These are phyloP conservation scores for Houttuynia cordata DNA, from an alignment of 164 flowering plant species.

Conservation along the genomic window DNA sequence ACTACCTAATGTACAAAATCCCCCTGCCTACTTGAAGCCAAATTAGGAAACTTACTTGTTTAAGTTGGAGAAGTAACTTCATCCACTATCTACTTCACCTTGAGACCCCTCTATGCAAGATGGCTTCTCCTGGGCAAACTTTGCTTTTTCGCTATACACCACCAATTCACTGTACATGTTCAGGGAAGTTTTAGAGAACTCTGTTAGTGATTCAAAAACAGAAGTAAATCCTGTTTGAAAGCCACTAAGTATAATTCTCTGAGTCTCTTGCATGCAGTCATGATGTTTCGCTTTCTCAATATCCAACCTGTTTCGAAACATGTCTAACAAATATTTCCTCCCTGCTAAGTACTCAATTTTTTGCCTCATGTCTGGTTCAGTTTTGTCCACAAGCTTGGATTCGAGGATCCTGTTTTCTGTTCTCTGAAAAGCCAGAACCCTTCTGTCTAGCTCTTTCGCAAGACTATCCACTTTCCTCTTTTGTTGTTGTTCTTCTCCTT, in stretches of 20 bases:
- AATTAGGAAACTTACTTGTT: background rate
- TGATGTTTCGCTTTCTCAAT: slow-evolving; percentile 60
- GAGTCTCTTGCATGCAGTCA: slow-evolving; percentile 63
- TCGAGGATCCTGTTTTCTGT: slow-evolving; percentile 38
- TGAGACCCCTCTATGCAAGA: slow-evolving; percentile 11
- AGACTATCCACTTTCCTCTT: slow-evolving; percentile 71
- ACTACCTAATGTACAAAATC: slow-evolving; percentile 5
- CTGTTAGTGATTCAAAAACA: slow-evolving; percentile 55
- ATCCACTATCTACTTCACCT: slow-evolving; percentile 3
- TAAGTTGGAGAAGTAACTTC: background rate
- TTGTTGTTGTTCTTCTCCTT: slow-evolving; percentile 75
- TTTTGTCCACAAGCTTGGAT: slow-evolving; percentile 34
- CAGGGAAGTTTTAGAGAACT: slow-evolving; percentile 57
- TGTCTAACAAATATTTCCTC: slow-evolving; percentile 47
- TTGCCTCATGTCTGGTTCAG: slow-evolving; percentile 29
- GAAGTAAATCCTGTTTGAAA: slow-evolving; percentile 62
- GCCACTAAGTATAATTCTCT: slow-evolving; percentile 50
- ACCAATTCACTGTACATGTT: slow-evolving; percentile 59
- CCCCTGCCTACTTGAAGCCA: background rate
- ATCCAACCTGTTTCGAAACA: slow-evolving; percentile 39
- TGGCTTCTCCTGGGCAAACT: slow-evolving; percentile 2
- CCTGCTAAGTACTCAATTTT: slow-evolving; percentile 35
- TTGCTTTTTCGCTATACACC: slow-evolving; percentile 24
- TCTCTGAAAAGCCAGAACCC: slow-evolving; percentile 41
- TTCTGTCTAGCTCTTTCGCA: slow-evolving; percentile 64